Base-by-base conservation (phyloP, 2,329 filamentous ascomycete species). In the Mycosphaerelloides madeirae region DNA sequence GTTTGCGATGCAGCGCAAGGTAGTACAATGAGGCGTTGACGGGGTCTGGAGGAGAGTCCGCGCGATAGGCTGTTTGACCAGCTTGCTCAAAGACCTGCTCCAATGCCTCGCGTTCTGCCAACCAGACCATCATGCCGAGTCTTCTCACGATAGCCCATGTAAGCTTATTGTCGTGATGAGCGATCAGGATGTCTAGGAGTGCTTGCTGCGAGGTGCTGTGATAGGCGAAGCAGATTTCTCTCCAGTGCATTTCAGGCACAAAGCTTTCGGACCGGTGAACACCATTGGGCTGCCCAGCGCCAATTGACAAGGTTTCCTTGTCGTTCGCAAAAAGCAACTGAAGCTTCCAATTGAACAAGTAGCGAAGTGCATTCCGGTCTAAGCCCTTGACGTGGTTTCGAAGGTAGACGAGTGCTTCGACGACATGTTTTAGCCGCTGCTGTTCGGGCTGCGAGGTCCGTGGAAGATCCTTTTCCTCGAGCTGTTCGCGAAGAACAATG, bases 101-200 rank as follows among this genome's bases (percentile, higher is more conserved):
- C 62, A 97, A 71, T 16, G 88, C 82, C 43, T 77, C 78, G 14
- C 75, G 67, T 64, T 96, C 90, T 0, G 81, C 80, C 52, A 98
- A 75, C 91, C 93, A 98, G 82, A 96, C 91, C 61, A 95, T 96
- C 43, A 97, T 76, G 9, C 93, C 93, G 54, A 85, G 87, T 62
- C 94, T 85, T 36, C 85, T 78, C 1, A 91, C 93, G 57, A 90
- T 78, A 51, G 85, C 79, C 93, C 93, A 98, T 6, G 84, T 71
- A 70, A 97, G 76, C 47, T 80, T 83, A 1, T 84, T 84, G 52
- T 89, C 84, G 56, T 85, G 89, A 58, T 94, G 87, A 15, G 80
- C 75, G 9, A 83, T 81, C 13, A 63, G 45, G 31, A 55, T 83
- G 63, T 95, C 87, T 1, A 85, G 73, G 15, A 97, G 71, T 32